phyloP scores from a whole-genome alignment of 164 flowering plant species.

The Macadamia integrifolia region DNA sequence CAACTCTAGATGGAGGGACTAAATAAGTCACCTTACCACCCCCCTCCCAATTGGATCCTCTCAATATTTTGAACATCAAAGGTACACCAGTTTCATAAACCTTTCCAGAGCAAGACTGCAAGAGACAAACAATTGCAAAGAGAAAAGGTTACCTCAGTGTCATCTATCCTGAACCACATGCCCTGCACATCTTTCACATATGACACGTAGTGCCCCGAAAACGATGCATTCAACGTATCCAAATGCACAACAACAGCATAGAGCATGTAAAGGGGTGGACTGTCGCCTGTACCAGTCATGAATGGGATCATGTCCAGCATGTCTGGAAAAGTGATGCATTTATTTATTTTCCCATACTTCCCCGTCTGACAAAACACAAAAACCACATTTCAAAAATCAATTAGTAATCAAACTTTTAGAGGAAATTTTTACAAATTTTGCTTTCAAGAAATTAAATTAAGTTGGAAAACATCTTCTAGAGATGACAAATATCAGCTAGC shows the following conservation, averaged over 20 bases:
- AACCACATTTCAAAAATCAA: slow-evolving; percentile 5
- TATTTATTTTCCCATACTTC: slow-evolving; percentile 80
- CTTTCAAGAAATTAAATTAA: not conserved
- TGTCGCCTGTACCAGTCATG: slow-evolving; percentile 72
- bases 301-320: slow-evolving; percentile 82
- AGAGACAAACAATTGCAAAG: not conserved
- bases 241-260: slow-evolving; percentile 86
- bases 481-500: not conserved
- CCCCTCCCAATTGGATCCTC: not conserved
- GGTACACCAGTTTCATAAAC: not conserved
- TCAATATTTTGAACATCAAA: not conserved
- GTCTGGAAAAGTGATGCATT: slow-evolving; percentile 77
- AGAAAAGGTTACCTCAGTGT: slow-evolving; percentile 55
- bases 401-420: not conserved
- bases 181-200: slow-evolving; percentile 77
- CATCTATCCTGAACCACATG: slow-evolving; percentile 82
- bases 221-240: slow-evolving; percentile 79
- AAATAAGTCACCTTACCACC: not conserved
- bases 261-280: slow-evolving; percentile 75
- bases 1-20: too few species aligned
- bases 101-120: not conserved
- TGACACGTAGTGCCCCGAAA: slow-evolving; percentile 87
- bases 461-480: not conserved
- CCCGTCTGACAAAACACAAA: slow-evolving; percentile 54
- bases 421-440: not conserved